Conservation (phyloP, 441 rosid species). For the Lepidium campestre region DNA sequence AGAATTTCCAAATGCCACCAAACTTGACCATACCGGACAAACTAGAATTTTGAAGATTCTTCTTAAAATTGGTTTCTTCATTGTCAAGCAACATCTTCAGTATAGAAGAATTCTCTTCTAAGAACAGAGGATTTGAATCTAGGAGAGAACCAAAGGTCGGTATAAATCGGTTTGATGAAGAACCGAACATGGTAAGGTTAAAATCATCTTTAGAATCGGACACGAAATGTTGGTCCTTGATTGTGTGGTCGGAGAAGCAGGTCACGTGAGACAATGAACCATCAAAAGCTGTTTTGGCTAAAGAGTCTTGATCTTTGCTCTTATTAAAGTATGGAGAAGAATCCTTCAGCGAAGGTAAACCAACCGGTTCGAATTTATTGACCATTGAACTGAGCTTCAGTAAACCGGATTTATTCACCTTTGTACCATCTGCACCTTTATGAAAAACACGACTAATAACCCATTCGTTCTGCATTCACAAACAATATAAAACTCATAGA, state of each 20-base stretch:
- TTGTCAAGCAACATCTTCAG: conserved; percentile 38
- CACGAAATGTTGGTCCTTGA: conserved; percentile 25
- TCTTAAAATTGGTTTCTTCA: conserved; percentile 32
- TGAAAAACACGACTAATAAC: conserved; percentile 81
- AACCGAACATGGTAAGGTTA: background rate
- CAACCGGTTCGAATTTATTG: conserved; percentile 35
- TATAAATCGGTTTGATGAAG: background rate
- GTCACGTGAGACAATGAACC: conserved; percentile 50
- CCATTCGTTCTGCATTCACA: conserved; percentile 70
- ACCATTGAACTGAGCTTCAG: conserved; percentile 26
- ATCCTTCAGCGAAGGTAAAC: conserved; percentile 59
- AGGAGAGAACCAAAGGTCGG: conserved; percentile 22
- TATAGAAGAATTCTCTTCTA: conserved; percentile 38
- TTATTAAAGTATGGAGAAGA: conserved; percentile 18
- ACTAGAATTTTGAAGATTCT: conserved; percentile 3
- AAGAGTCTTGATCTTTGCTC: conserved; percentile 31
- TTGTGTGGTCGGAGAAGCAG: conserved; percentile 80
- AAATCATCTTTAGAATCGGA: background rate
- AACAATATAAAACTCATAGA: too few relatives aligned
- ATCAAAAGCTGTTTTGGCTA: background rate
- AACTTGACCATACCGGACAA: conserved; percentile 31
- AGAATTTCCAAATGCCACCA: too few relatives aligned
- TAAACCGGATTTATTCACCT: conserved; percentile 45
- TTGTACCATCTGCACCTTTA: conserved; percentile 59
- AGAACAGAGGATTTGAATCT: conserved; percentile 24